These are phyloP conservation scores for Leccinum huronense DNA, from an alignment of 1,284 basidiomycete genomes.

Conservation along the genomic window DNA sequence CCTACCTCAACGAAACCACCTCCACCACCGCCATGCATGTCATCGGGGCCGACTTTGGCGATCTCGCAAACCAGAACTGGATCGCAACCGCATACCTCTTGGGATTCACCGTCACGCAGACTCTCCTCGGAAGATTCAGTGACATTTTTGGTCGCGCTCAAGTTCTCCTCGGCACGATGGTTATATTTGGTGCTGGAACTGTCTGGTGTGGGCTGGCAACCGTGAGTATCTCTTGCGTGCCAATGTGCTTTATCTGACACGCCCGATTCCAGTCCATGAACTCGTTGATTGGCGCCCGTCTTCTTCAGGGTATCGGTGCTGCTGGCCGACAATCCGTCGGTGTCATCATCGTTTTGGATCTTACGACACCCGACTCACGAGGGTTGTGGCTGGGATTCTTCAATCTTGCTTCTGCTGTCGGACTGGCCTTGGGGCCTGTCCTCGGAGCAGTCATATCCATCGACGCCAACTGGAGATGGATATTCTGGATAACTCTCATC, in stretches of 20 bases:
- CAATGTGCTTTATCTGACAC: conserved; percentile 15
- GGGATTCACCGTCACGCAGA: conserved; percentile 38
- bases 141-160: conserved; percentile 37
- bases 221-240: conserved; percentile 21
- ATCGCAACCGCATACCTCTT: conserved; percentile 35
- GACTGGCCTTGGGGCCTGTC: conserved; percentile 34
- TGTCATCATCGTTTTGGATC: conserved; percentile 34
- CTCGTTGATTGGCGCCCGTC: conserved; percentile 34
- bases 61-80: conserved; percentile 35
- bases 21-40: conserved; percentile 38
- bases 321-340: conserved; percentile 37
- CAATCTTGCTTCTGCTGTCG: conserved; percentile 33
- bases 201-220: conserved; percentile 36
- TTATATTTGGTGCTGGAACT: conserved; percentile 36
- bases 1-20: conserved; percentile 38
- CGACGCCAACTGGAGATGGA: conserved; percentile 31
- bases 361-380: conserved; percentile 35
- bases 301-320: conserved; percentile 37
- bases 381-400: conserved; percentile 37
- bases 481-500: conserved; percentile 38
- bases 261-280: conserved; percentile 31
- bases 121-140: conserved; percentile 35
- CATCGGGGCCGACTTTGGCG: conserved; percentile 33
- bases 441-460: conserved; percentile 34
- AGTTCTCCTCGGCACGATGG: conserved; percentile 36